Percentiles rank a stretch among this genome's conserved stretches.
phyloP scores from a whole-genome alignment of 2,329 filamentous ascomycete genomes.

The Aureobasidium sp. region DNA sequence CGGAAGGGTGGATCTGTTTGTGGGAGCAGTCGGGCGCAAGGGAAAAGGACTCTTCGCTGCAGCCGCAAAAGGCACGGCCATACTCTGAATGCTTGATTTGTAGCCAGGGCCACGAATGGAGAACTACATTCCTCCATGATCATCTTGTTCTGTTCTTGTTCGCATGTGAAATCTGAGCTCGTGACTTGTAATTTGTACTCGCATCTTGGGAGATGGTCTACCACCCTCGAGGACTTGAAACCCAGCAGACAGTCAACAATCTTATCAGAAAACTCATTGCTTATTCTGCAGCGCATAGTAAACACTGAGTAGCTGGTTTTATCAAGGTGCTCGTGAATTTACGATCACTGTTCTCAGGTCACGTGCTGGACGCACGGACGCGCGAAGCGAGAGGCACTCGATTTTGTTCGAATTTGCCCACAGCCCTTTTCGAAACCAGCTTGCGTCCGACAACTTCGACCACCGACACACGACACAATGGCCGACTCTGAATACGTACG shows the following conservation, averaged over 20 bases:
- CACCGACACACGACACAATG: conserved; percentile 53
- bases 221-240: not conserved
- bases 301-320: not conserved
- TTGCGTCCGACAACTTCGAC: conserved; percentile 15
- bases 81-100: conserved; percentile 6
- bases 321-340: not conserved
- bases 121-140: not conserved
- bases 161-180: not conserved
- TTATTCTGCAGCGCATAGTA: not conserved
- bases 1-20: not conserved
- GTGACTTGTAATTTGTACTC: not conserved
- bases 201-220: not conserved
- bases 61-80: conserved; percentile 11
- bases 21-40: conserved; percentile 11
- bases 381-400: conserved; percentile 5
- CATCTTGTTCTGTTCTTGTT: not conserved
- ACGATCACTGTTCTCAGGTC: not conserved
- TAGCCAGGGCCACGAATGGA: conserved; percentile 9
- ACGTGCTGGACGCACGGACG: not conserved
- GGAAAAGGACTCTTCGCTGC: conserved; percentile 4
- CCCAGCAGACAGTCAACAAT: not conserved
- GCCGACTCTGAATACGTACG: conserved; percentile 84
- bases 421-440: not conserved
- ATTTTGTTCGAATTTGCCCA: conserved; percentile 2
- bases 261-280: not conserved